phyloP scores from a whole-genome alignment of 257 asterid species.

The Solanum raphanifolium region DNA sequence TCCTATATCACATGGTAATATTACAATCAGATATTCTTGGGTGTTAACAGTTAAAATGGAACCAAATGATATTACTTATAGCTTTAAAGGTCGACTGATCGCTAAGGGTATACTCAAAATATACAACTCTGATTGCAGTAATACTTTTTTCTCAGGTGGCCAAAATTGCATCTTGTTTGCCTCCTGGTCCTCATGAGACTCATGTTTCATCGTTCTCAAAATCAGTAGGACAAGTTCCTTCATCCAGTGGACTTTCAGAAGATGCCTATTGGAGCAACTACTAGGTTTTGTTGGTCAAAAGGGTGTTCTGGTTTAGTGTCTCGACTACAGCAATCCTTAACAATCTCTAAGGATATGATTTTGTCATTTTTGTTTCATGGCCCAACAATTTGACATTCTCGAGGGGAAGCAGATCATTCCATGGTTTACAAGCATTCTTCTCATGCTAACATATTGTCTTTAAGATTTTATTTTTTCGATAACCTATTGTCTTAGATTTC shows the following conservation, averaged over 20 bases:
- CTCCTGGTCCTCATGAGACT: not conserved
- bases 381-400: not conserved
- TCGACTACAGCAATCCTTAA: not conserved
- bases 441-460: not conserved
- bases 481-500: not conserved
- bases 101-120: not conserved
- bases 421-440: not conserved
- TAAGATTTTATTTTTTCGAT: not conserved
- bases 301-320: not conserved
- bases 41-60: not conserved
- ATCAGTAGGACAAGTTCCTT: not conserved
- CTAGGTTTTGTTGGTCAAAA: not conserved
- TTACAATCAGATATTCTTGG: not conserved
- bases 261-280: not conserved
- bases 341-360: not conserved
- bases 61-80: not conserved
- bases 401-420: not conserved
- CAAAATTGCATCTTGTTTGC: not conserved
- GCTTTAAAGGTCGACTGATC: not conserved
- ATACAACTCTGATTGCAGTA: not conserved
- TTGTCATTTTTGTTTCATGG: not conserved
- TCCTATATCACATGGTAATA: not conserved
- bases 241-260: not conserved
- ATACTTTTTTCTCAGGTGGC: not conserved
- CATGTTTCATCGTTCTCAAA: not conserved